phyloP scores from a whole-genome alignment of 805 yeast species.

The Grigorovia jiainica region DNA sequence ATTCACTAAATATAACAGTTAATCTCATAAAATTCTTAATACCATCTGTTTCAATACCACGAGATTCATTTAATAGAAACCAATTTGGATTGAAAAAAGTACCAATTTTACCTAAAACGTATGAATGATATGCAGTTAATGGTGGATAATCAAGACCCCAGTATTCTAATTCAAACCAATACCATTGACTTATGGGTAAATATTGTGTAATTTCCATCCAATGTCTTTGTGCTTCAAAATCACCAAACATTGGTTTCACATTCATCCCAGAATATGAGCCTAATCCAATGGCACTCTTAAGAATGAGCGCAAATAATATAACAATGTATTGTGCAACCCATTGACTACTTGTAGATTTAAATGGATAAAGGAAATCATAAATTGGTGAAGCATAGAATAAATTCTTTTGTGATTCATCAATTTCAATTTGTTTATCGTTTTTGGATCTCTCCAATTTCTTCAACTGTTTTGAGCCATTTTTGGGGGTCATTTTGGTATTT shows the following conservation, averaged over 20 bases:
- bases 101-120: conserved; percentile 69
- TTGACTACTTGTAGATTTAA: conserved; percentile 73
- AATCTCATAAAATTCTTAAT: conserved; percentile 80
- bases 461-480: no score
- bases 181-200: conserved; percentile 73
- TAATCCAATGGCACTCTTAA: conserved; percentile 77
- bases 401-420: conserved; percentile 14
- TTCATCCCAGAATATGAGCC: conserved; percentile 77
- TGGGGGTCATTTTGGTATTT: no score
- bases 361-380: conserved; percentile 68
- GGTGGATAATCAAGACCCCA: conserved; percentile 99
- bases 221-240: conserved; percentile 96
- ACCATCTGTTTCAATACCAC: conserved; percentile 58
- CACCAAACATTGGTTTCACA: conserved; percentile 79
- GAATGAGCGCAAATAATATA: conserved; percentile 59
- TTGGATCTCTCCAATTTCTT: no score
- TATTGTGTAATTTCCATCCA: conserved; percentile 90
- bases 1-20: conserved; percentile 69
- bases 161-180: conserved; percentile 76
- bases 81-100: conserved; percentile 51
- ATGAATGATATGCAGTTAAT: conserved; percentile 87
- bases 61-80: conserved; percentile 64
- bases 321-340: conserved; percentile 83
- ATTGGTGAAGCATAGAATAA: conserved; percentile 52
- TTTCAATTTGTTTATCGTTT: neutral